phyloP scores from a whole-genome alignment of 768 basidiomycete species.

The Boletus speciosus region DNA sequence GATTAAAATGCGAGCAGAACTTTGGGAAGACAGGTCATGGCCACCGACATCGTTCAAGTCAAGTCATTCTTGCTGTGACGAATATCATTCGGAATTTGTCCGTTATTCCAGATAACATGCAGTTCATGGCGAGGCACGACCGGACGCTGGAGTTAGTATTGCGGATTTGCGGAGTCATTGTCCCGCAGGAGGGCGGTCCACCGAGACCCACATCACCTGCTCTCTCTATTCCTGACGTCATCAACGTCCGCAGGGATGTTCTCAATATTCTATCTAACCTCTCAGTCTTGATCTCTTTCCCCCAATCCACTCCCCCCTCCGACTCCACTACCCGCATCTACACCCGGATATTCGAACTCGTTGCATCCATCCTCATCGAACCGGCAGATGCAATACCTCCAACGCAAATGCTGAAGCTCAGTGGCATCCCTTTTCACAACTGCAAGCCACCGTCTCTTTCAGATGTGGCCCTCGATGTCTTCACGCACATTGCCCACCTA shows the following conservation, averaged over 20 bases:
- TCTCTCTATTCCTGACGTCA: slow-evolving; percentile 68
- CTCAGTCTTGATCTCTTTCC: slow-evolving; percentile 49
- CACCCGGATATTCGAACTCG: slow-evolving; percentile 57
- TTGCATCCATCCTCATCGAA: slow-evolving; percentile 76
- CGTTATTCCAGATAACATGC: slow-evolving; percentile 65
- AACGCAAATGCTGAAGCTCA: slow-evolving; percentile 51
- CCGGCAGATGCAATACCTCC: slow-evolving; percentile 64
- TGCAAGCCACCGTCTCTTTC: slow-evolving; percentile 57
- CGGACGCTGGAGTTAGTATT: slow-evolving; percentile 64
- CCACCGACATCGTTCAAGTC: slow-evolving; percentile 59
- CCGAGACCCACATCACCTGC: slow-evolving; percentile 47
- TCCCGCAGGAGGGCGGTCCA: slow-evolving; percentile 30
- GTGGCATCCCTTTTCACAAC: slow-evolving; percentile 40
- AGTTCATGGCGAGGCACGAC: slow-evolving; percentile 61
- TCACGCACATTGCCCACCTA: slow-evolving; percentile 70
- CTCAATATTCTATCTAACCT: slow-evolving; percentile 67
- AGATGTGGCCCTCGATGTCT: slow-evolving; percentile 80
- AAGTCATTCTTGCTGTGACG: slow-evolving; percentile 62
- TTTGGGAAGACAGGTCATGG: slow-evolving; percentile 47
- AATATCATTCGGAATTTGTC: slow-evolving; percentile 88
- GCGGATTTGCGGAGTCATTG: slow-evolving; percentile 58
- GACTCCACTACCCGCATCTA: slow-evolving; percentile 46
- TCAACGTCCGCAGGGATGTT: slow-evolving; percentile 73
- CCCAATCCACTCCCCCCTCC: slow-evolving; percentile 37
- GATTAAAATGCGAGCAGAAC: slow-evolving; percentile 45